Evolutionary conservation across 108 stramenopile species (phyloP), one percentile per base, ranked within the genome.

Genomic region (Nannochloropsis salina): DNA sequence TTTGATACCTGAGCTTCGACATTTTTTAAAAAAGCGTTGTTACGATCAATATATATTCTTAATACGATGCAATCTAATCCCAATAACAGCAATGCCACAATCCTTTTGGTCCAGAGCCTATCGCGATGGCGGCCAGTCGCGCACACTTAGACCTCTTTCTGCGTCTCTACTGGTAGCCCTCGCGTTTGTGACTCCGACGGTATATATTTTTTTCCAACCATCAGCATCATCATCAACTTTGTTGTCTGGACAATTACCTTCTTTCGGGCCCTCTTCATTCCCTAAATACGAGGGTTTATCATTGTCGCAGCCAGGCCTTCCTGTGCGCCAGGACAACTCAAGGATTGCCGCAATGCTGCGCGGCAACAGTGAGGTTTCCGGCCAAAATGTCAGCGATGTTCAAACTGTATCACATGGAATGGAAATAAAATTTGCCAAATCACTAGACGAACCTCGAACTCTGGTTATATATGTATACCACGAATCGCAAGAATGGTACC

Each of bases 201-300:
- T 74, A n/a, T 74, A 74, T n/a, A 1, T 74, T 15, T n/a, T 74
- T 74, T 74, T n/a, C 20, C n/a, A 15, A n/a, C n/a, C 61, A 15
- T 74, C 61, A n/a, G 15, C 61, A n/a, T 74, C 61, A n/a, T 15
- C 8, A n/a, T 74, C 61, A 74, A n/a, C 61, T n/a, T 74, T 74
- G 0, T 74, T n/a, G 8, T 74, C 61, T 31, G 31, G 31, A 6
- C 61, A 15, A n/a, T 74, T 74, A n/a, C 61, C n/a, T 74, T n/a
- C 61, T 74, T 74, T 6, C 6, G 15, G 20, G 20, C 20, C 61
- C n/a, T 74, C 61, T 2, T 74, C 61, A n/a, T 74, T 8, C 15
- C 61, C 61, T 74, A 15, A 74, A 74, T 74, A 74, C 61, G 61
- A 74, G 20, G n/a, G 61, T n/a, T 74, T 74, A 74, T 74, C 61